Percentiles rank a stretch among this genome's conserved stretches.
These are phyloP conservation scores for Phialocephala subalpina DNA, from an alignment of 2,329 filamentous ascomycete species.

Conservation along the genomic window DNA sequence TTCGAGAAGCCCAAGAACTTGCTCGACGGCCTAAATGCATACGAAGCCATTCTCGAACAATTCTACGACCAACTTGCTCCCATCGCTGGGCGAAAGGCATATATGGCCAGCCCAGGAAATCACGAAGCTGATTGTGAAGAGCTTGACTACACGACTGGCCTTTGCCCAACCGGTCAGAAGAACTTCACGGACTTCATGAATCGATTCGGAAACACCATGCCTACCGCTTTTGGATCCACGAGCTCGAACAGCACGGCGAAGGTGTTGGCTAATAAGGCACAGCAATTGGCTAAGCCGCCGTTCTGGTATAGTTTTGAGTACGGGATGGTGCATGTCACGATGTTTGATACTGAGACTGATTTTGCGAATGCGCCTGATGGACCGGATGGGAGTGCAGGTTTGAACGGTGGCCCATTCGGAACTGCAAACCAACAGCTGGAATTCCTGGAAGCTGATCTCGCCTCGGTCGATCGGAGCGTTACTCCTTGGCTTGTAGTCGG, in stretches of 20 bases:
- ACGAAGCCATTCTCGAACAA: conserved; percentile 62
- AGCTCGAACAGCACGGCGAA: conserved; percentile 53
- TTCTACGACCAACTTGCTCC: conserved; percentile 64
- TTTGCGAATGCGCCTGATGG: conserved; percentile 55
- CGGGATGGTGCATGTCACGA: conserved; percentile 61
- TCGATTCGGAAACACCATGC: conserved; percentile 61
- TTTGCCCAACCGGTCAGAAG: conserved; percentile 60
- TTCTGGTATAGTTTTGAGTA: conserved; percentile 70
- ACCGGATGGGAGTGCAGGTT: conserved; percentile 43
- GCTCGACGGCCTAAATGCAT: conserved; percentile 58
- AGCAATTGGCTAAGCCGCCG: conserved; percentile 55
- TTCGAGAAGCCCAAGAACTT: conserved; percentile 54
- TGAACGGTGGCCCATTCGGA: conserved; percentile 57
- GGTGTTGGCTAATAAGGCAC: conserved; percentile 54
- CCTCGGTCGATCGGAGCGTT: conserved; percentile 37
- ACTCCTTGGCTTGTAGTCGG: conserved; percentile 40
- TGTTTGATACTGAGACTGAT: conserved; percentile 66
- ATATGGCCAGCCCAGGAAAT: conserved; percentile 65
- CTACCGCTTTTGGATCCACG: conserved; percentile 57
- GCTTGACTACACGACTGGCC: conserved; percentile 44
- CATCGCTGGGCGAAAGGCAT: conserved; percentile 60
- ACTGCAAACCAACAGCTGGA: conserved; percentile 52
- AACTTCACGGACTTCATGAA: conserved; percentile 69
- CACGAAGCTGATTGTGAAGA: conserved; percentile 64
- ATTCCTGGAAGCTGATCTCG: conserved; percentile 50